Evolutionary conservation across 129 eudicot species (phyloP), one percentile per base, ranked within the genome.

Genomic region (Tanacetum coccineum): DNA sequence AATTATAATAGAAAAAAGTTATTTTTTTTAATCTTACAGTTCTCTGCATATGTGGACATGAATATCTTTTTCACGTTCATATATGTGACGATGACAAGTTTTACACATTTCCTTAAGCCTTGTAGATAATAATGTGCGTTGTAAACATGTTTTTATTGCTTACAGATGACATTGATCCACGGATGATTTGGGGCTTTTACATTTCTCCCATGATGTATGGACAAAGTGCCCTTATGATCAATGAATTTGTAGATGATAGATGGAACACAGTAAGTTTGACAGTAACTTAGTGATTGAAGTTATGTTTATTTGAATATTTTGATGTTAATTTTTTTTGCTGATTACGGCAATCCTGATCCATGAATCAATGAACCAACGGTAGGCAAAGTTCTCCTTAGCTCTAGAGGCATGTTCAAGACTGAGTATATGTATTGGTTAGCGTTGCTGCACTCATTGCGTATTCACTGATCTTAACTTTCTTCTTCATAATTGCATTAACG

Each of bases 161-260:
- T 22, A 2, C 2, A 22, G 25, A 22, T 22, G 25, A 22, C 25
- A 22, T 22, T 22, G 25, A 22, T 22, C 25, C 25, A 22, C 2
- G 25, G 25, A 22, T 22, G 25, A 77, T 69, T 32, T 91, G 96
- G 96, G 97, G 81, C 44, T 91, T 81, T 52, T 91, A 85, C 54
- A 3, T 79, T 69, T 91, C 97, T 28, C 97, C 97, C 42, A 79
- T 91, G 88, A 81, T 75, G 83, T 91, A 91, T 62, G 97, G 87
- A 71, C 97, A 87, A 76, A 87, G 85, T 52, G 97, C 95, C 51
- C 70, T 91, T 9, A 80, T 65, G 74, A 61, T 87, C 54, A 85
- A 81, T 53, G 95, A 91, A 66, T 91, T 91, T 75, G 66, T 83
- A 44, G 97, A 83, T 51, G 62, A 79, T 25, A 81, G 97, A 81